A percentile compares a stretch with the other conserved stretches of the same genome.
Evolutionary conservation across 768 basidiomycete genomes (phyloP).

Genomic region (Boletus sp.): DNA sequence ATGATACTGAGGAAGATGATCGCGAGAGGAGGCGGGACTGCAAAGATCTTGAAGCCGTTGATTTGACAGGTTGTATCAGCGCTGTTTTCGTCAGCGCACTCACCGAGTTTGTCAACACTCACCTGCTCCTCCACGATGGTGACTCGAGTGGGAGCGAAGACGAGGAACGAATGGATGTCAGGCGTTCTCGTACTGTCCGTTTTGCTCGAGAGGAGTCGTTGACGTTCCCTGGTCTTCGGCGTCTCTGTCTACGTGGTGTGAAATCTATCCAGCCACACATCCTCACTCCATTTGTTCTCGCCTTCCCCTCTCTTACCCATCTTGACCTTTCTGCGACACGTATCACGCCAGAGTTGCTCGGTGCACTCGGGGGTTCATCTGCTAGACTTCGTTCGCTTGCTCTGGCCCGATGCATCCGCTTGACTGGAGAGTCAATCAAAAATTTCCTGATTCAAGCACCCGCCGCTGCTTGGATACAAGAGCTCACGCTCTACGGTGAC

Average conservation of each 20-base stretch:
- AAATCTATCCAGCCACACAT: conserved; percentile 71
- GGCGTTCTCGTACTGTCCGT: conserved; percentile 34
- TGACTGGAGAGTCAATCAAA: conserved; percentile 77
- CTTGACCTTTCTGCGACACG: conserved; percentile 93
- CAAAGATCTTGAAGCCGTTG: conserved; percentile 82
- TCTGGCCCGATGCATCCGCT: conserved; percentile 79
- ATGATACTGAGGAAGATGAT: conserved; percentile 73
- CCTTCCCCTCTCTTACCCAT: conserved; percentile 85
- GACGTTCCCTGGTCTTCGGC: conserved; percentile 65
- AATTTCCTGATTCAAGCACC: conserved; percentile 69
- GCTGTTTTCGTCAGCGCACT: conserved; percentile 85
- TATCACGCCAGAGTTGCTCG: conserved; percentile 70
- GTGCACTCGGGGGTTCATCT: conserved; percentile 62
- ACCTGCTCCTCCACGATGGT: conserved; percentile 46
- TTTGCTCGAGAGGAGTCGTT: conserved; percentile 48
- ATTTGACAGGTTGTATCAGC: conserved; percentile 94
- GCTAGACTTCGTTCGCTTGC: conserved; percentile 76
- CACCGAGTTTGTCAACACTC: conserved; percentile 73
- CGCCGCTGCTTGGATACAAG: conserved; percentile 58
- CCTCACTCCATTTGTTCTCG: conserved; percentile 70
- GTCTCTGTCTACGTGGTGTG: conserved; percentile 79
- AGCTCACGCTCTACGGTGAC: conserved; percentile 90
- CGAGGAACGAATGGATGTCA: conserved; percentile 29
- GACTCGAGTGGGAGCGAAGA: conserved; percentile 48
- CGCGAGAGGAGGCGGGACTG: conserved; percentile 70